A percentile compares a stretch with the other conserved stretches of the same genome.
phyloP scores from a whole-genome alignment of 495 filamentous ascomycete genomes.

The Neurospora intermedia region DNA sequence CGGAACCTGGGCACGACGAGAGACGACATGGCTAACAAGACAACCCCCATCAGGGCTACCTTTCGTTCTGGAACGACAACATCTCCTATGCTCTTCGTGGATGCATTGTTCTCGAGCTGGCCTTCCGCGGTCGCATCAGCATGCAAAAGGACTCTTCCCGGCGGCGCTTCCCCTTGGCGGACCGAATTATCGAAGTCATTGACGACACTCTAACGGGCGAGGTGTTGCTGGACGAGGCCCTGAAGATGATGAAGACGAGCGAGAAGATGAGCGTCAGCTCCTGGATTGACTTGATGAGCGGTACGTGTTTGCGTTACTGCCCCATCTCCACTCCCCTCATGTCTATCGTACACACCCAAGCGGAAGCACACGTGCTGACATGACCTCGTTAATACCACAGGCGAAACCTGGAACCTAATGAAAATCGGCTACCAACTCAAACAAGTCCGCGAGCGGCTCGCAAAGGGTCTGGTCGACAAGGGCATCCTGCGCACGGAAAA shows the following conservation, averaged over 20 bases:
- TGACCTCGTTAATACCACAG: constrained; percentile 33
- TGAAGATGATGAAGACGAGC: constrained; percentile 99
- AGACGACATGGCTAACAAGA: constrained; percentile 1
- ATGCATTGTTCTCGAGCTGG: constrained; percentile 95
- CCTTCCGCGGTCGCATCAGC: constrained; percentile 89
- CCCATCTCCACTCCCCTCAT: no score
- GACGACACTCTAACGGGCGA: constrained; percentile 96
- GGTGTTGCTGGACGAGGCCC: constrained; percentile 91
- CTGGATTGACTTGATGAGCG: constrained; percentile 98
- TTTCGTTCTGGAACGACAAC: constrained; percentile 99
- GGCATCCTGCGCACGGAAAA: constrained; percentile 97
- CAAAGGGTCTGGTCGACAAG: constrained; percentile 98
- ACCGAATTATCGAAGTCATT: constrained; percentile 89
- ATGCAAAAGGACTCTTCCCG: constrained; percentile 97
- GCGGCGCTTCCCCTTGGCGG: constrained; percentile 82
- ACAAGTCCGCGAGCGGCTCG: constrained; percentile 93
- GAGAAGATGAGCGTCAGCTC: constrained; percentile 99
- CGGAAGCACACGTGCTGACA: background rate
- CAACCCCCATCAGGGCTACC: constrained; percentile 58
- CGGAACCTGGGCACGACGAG: background rate
- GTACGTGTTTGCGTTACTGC: constrained; percentile 35
- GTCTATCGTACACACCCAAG: no score
- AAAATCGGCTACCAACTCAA: constrained; percentile 99
- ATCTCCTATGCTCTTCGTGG: constrained; percentile 95
- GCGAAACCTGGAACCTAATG: constrained; percentile 99